These are phyloP conservation scores for Tetracladium maxilliforme DNA, from an alignment of 2,329 filamentous ascomycete genomes.

Conservation along the genomic window DNA sequence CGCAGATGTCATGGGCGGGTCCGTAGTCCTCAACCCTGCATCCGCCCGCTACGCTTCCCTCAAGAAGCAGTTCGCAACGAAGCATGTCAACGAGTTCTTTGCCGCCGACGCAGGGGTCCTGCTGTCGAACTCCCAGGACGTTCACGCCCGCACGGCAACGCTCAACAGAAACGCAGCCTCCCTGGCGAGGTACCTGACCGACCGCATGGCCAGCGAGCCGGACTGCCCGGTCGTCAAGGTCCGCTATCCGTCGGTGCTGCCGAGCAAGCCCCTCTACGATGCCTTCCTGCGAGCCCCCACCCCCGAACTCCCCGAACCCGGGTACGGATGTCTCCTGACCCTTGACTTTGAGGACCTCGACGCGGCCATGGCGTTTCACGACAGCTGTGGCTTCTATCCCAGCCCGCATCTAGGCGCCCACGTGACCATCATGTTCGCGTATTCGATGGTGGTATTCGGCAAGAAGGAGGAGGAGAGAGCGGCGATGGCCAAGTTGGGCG, in stretches of 20 bases:
- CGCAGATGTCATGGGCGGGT: slow-evolving; percentile 34
- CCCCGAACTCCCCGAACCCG: slow-evolving; percentile 30
- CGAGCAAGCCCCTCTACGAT: slow-evolving; percentile 1
- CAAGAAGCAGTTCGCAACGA: slow-evolving; percentile 7
- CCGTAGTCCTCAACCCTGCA: slow-evolving; percentile 26
- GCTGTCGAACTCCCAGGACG: slow-evolving; percentile 23
- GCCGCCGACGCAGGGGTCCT: slow-evolving; percentile 26
- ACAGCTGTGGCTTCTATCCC: too few species aligned
- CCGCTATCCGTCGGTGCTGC: slow-evolving; percentile 8
- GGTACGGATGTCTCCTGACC: slow-evolving; percentile 38
- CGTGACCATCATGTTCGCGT: too few species aligned
- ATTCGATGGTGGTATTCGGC: too few species aligned
- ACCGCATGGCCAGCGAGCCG: slow-evolving; percentile 6
- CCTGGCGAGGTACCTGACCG: slow-evolving; percentile 17
- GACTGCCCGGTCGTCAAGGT: slow-evolving; percentile 8
- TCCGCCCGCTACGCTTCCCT: slow-evolving; percentile 23
- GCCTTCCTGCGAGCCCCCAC: slow-evolving; percentile 11
- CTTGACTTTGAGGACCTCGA: slow-evolving; percentile 30
- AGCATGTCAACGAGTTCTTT: slow-evolving; percentile 29
- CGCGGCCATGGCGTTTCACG: slow-evolving; percentile 29
- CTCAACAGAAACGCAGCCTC: slow-evolving; percentile 25
- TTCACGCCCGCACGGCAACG: slow-evolving; percentile 17
- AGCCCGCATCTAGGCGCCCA: too few species aligned
- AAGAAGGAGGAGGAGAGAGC: too few species aligned
- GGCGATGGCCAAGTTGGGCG: too few species aligned